These are phyloP conservation scores for Boletus patriciae DNA, from an alignment of 768 basidiomycete species.

Conservation along the genomic window DNA sequence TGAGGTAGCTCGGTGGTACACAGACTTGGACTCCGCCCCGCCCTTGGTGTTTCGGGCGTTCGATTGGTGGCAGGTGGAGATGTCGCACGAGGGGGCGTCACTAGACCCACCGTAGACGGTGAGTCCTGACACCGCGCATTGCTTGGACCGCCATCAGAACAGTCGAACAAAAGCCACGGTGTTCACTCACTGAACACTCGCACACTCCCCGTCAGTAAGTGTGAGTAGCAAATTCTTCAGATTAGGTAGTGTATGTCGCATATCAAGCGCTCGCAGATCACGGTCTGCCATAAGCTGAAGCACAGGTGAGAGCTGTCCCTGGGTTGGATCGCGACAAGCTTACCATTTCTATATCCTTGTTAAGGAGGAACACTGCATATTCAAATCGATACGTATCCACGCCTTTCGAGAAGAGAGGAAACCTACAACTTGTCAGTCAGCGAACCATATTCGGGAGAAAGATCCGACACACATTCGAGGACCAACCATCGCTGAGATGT, in stretches of 20 bases:
- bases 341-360: conserved; percentile 97
- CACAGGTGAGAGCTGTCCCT: conserved; percentile 4
- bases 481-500: conserved; percentile 93
- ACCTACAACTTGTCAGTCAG: conserved; percentile 51
- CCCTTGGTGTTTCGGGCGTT: conserved; percentile 29
- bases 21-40: conserved; percentile 18
- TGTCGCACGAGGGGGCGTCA: conserved; percentile 22
- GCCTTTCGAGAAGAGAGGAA: conserved; percentile 91
- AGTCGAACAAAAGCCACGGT: neutral
- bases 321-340: neutral
- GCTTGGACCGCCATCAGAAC: conserved; percentile 19
- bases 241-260: conserved; percentile 95
- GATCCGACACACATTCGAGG: conserved; percentile 76
- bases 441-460: conserved; percentile 1
- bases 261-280: conserved; percentile 85
- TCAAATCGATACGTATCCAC: conserved; percentile 97
- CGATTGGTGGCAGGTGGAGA: conserved; percentile 15
- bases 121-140: conserved; percentile 21
- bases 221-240: conserved; percentile 91
- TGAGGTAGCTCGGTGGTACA: conserved; percentile 24
- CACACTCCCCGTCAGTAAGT: conserved; percentile 67
- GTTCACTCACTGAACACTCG: conserved; percentile 45
- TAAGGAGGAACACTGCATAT: conserved; percentile 94
- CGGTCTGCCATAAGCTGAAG: conserved; percentile 85
- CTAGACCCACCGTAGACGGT: conserved; percentile 22